Conservation (phyloP, 805 yeast species). For the Cyberlindnera americana region DNA sequence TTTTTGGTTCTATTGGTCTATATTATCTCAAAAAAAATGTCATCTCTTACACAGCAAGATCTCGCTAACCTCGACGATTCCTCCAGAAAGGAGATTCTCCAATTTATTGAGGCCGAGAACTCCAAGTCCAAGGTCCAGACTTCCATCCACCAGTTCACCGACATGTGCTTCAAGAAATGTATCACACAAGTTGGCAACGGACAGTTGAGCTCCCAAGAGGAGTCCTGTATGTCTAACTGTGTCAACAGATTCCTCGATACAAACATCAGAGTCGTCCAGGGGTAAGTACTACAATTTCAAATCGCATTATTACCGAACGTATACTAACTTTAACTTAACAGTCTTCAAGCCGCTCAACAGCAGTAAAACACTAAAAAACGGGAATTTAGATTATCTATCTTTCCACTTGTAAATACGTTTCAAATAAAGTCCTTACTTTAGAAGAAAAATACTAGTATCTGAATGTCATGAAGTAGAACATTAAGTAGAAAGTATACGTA, state of each 20-base stretch:
- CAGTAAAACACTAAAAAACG: slow-evolving; percentile 2
- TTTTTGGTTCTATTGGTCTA: too few species aligned
- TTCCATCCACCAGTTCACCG: slow-evolving; percentile 85
- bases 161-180: slow-evolving; percentile 88
- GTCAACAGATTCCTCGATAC: slow-evolving; percentile 84
- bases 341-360: slow-evolving; percentile 22
- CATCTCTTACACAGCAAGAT: slow-evolving; percentile 37
- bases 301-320: too few species aligned
- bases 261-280: slow-evolving; percentile 76
- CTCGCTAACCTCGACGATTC: slow-evolving; percentile 55
- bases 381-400: not conserved
- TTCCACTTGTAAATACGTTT: slow-evolving; percentile 7
- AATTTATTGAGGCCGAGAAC: slow-evolving; percentile 78
- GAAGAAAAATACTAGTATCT: too few species aligned
- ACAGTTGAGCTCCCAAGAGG: slow-evolving; percentile 55
- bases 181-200: slow-evolving; percentile 45
- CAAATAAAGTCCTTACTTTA: too few species aligned
- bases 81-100: slow-evolving; percentile 68
- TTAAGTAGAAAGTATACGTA: too few species aligned
- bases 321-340: slow-evolving; percentile 9
- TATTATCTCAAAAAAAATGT: slow-evolving; percentile 6
- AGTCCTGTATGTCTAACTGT: slow-evolving; percentile 73
- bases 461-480: too few species aligned
- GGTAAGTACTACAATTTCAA: slow-evolving; percentile 20
- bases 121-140: slow-evolving; percentile 84